Evolutionary conservation across 1,284 basidiomycete genomes (phyloP).

Genomic region (Ceratobasidium sp.): DNA sequence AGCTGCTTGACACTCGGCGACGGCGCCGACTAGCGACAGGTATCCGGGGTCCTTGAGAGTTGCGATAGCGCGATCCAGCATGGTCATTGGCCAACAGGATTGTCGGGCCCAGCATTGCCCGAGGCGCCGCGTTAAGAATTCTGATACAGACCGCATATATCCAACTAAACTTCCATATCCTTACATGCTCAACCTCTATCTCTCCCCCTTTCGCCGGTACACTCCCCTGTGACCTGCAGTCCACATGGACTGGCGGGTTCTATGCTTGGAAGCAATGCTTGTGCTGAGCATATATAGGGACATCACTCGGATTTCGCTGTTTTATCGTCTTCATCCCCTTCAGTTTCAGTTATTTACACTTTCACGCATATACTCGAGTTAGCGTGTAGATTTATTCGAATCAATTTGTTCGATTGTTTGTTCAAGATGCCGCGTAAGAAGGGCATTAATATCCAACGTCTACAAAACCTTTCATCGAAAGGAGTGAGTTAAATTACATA

Average conservation of each 20-base stretch:
- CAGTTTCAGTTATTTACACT: too few species aligned
- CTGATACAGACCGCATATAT: constrained; percentile 1
- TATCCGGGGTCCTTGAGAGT: background rate
- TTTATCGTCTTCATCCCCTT: too few species aligned
- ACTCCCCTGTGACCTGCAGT: constrained; percentile 8
- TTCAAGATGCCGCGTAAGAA: too few species aligned
- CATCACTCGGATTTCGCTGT: too few species aligned
- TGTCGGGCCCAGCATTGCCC: too few species aligned
- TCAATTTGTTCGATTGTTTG: too few species aligned
- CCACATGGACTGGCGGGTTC: background rate
- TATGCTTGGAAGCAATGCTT: background rate
- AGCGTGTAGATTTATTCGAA: too few species aligned
- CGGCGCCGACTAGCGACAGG: background rate
- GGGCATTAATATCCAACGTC: too few species aligned
- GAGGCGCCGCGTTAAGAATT: background rate
- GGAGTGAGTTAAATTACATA: background rate
- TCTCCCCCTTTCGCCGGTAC: background rate
- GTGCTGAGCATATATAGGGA: too few species aligned
- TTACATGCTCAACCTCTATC: background rate
- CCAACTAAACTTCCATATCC: constrained; percentile 6
- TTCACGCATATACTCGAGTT: too few species aligned
- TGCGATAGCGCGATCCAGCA: background rate
- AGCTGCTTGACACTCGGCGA: background rate
- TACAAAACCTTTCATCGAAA: too few species aligned
- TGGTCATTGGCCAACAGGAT: background rate